Evolutionary conservation across 805 yeast species (phyloP).

Genomic region (Lachancea meyersii): DNA sequence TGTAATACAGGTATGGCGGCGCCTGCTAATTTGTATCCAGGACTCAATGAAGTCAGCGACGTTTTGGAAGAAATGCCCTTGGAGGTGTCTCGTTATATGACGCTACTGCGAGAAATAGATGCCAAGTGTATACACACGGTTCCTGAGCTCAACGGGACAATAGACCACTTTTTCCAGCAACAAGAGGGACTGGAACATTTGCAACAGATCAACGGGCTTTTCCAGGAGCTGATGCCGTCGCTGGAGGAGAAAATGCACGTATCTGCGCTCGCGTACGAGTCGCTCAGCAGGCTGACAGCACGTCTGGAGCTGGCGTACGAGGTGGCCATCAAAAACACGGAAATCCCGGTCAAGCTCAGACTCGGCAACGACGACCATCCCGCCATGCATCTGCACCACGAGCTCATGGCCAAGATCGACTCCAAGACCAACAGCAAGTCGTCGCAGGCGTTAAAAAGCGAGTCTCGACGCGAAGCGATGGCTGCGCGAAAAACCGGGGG

Average conservation of each 20-base stretch:
- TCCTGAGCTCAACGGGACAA: slow-evolving; percentile 51
- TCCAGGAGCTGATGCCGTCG: slow-evolving; percentile 78
- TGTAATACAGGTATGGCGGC: slow-evolving; percentile 21
- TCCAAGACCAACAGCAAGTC: slow-evolving; percentile 35
- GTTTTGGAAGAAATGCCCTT: slow-evolving; percentile 84
- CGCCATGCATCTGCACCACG: slow-evolving; percentile 53
- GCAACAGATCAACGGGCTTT: slow-evolving; percentile 36
- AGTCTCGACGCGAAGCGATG: slow-evolving; percentile 83
- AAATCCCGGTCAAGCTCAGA: slow-evolving; percentile 74
- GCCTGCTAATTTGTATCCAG: slow-evolving; percentile 60
- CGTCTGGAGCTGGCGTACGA: slow-evolving; percentile 79
- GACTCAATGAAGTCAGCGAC: slow-evolving; percentile 86
- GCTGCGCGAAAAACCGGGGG: slow-evolving; percentile 52
- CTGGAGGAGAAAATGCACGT: slow-evolving; percentile 97
- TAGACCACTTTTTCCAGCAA: slow-evolving; percentile 20
- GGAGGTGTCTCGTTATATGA: slow-evolving; percentile 77
- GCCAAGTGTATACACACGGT: slow-evolving; percentile 80
- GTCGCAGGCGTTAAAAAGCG: slow-evolving; percentile 72
- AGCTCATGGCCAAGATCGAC: slow-evolving; percentile 31
- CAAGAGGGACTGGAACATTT: slow-evolving; percentile 25
- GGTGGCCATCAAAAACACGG: slow-evolving; percentile 57
- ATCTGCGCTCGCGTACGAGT: slow-evolving; percentile 82
- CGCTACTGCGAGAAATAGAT: slow-evolving; percentile 85
- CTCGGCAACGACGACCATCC: slow-evolving; percentile 83
- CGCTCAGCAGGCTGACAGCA: slow-evolving; percentile 57